Conservation (phyloP, 176 grass and related monocot species). For the Chloris gayana region DNA sequence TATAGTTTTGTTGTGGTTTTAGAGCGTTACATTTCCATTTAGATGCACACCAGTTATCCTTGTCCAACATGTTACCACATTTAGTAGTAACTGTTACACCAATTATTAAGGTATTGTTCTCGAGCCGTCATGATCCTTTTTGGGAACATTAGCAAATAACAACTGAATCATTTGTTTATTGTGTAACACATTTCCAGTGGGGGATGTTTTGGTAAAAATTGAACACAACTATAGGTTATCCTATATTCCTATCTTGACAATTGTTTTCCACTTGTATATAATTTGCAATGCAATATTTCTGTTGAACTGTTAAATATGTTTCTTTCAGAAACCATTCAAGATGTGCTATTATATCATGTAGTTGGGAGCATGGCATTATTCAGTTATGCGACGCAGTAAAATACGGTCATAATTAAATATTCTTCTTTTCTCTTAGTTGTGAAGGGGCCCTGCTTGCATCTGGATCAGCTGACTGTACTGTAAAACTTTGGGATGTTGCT, state of each 20-base stretch:
- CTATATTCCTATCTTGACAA: not conserved
- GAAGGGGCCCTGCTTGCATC: constrained; percentile 96
- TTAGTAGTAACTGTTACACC: not conserved
- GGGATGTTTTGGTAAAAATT: not conserved
- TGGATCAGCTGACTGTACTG: constrained; percentile 87
- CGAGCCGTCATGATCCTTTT: not conserved
- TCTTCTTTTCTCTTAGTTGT: constrained; percentile 52
- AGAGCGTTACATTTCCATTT: not conserved
- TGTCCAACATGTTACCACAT: not conserved
- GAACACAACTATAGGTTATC: not conserved
- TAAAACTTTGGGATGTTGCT: constrained; percentile 95
- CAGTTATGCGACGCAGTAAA: not conserved
- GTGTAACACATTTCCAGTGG: constrained; percentile 20
- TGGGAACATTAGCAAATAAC: constrained; percentile 25
- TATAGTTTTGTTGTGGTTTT: not conserved
- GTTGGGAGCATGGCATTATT: not conserved
- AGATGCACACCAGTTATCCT: not conserved
- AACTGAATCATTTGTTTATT: not conserved
- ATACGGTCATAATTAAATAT: not conserved
- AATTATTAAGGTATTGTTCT: not conserved
- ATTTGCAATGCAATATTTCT: too few relatives aligned
- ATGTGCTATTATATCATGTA: not conserved
- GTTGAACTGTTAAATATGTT: too few relatives aligned
- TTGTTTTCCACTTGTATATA: too few relatives aligned
- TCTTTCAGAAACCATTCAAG: not conserved